Percentiles rank a stretch among this genome's conserved stretches.
These are phyloP conservation scores for Pichia inconspicua DNA, from an alignment of 1,139 yeast genomes.

Conservation along the genomic window DNA sequence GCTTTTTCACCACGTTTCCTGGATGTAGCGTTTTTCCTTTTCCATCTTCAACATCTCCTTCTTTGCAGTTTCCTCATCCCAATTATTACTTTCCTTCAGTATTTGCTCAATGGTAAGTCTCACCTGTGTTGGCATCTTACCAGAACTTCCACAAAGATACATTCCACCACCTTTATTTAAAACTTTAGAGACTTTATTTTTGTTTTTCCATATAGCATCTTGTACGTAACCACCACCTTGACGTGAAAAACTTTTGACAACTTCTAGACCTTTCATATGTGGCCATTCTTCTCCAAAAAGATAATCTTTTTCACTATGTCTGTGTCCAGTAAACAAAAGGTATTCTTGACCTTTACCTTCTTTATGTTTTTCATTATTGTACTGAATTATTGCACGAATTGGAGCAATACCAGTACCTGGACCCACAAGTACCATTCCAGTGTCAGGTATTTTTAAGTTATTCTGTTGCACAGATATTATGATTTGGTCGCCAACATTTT, in stretches of 20 bases:
- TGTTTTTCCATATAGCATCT: slow-evolving; percentile 50
- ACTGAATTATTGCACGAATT: slow-evolving; percentile 56
- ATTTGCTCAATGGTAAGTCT: slow-evolving; percentile 65
- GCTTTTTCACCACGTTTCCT: slow-evolving; percentile 70
- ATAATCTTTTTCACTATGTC: slow-evolving; percentile 60
- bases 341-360: slow-evolving; percentile 27
- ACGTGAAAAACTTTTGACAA: slow-evolving; percentile 58
- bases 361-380: slow-evolving; percentile 18
- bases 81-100: slow-evolving; percentile 31
- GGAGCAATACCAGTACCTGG: slow-evolving; percentile 97
- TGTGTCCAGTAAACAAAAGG: slow-evolving; percentile 68
- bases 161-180: slow-evolving; percentile 52
- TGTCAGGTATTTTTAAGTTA: slow-evolving; percentile 30
- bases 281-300: slow-evolving; percentile 54
- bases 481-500: slow-evolving; percentile 42
- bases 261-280: slow-evolving; percentile 29
- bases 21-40: slow-evolving; percentile 59
- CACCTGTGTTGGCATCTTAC: slow-evolving; percentile 91
- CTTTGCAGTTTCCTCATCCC: slow-evolving; percentile 38
- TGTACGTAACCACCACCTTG: slow-evolving; percentile 58
- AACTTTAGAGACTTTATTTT: slow-evolving; percentile 41
- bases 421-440: slow-evolving; percentile 52
- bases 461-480: slow-evolving; percentile 50
- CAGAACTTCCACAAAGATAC: slow-evolving; percentile 88
- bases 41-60: slow-evolving; percentile 54